Conservation (phyloP, 2,329 filamentous ascomycete species). For the Diaporthe sp. region DNA sequence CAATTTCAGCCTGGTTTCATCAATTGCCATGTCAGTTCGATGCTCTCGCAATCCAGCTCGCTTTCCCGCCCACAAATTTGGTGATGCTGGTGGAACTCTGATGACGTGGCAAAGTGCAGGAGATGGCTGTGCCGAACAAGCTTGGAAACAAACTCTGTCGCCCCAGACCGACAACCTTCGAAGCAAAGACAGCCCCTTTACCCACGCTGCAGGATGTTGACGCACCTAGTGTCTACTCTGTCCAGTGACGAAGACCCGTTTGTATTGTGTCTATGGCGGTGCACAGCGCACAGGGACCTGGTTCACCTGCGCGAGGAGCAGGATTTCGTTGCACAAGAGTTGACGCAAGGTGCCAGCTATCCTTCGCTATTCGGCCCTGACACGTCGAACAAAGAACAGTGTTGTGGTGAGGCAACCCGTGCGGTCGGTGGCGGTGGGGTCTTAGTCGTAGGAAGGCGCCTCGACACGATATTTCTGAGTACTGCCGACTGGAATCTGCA, state of each 20-base stretch:
- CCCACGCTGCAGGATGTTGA: slow-evolving; percentile 4
- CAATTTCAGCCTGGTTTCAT: slow-evolving; percentile 34
- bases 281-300: neutral
- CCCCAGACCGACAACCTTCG: slow-evolving; percentile 1
- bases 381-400: neutral
- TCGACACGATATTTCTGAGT: neutral
- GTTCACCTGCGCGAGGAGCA: neutral
- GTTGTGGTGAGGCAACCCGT: neutral
- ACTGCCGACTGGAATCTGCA: neutral
- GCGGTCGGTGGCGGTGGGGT: neutral
- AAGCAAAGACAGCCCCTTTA: neutral
- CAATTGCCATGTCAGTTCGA: slow-evolving; percentile 35
- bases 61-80: neutral
- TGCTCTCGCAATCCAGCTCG: neutral
- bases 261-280: slow-evolving; percentile 4
- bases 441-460: neutral
- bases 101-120: slow-evolving; percentile 33
- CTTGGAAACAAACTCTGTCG: slow-evolving; percentile 5
- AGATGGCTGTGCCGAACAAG: slow-evolving; percentile 16
- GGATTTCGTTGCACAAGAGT: neutral
- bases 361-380: neutral
- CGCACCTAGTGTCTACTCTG: slow-evolving; percentile 22
- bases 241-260: neutral
- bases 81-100: slow-evolving; percentile 5
- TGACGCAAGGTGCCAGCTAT: neutral